Evolutionary conservation across 306 rosid genomes (phyloP).

Genomic region (Acmispon strigosus): DNA sequence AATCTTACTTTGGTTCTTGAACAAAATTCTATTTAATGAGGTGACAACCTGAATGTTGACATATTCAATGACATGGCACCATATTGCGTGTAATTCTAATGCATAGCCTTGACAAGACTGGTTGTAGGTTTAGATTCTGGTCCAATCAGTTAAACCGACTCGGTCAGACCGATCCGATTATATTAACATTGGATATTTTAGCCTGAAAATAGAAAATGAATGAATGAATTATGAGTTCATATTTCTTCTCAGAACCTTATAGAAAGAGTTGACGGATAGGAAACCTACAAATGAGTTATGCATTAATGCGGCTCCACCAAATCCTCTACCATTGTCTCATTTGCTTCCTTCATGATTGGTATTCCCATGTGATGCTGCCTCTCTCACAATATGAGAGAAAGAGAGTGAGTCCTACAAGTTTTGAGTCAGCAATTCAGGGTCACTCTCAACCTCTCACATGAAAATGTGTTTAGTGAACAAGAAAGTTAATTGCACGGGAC

Average conservation of each 20-base stretch:
- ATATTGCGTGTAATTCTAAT: no score
- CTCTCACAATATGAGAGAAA: conserved; percentile 19
- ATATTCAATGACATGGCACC: no score
- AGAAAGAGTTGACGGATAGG: conserved; percentile 35
- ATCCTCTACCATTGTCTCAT: conserved; percentile 98
- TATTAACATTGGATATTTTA: background rate
- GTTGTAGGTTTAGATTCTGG: no score
- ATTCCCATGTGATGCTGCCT: conserved; percentile 96
- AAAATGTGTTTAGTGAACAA: conserved; percentile 17
- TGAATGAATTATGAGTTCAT: conserved; percentile 16
- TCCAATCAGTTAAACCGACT: no score
- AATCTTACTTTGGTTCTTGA: no score
- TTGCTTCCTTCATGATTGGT: conserved; percentile 71
- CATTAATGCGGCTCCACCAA: conserved; percentile 91
- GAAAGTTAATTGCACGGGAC: conserved; percentile 16
- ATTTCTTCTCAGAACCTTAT: conserved; percentile 14
- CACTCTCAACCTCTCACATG: conserved; percentile 38
- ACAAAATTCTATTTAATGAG: no score
- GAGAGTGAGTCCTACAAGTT: conserved; percentile 25
- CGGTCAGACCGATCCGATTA: no score
- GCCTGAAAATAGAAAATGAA: background rate
- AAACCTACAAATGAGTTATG: conserved; percentile 52
- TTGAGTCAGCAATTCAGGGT: conserved; percentile 18
- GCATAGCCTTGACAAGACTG: no score
- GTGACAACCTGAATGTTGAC: no score